Evolutionary conservation across 2,329 filamentous ascomycete genomes (phyloP), one percentile per base, ranked within the genome.

Genomic region (Seiridium cupressi): DNA sequence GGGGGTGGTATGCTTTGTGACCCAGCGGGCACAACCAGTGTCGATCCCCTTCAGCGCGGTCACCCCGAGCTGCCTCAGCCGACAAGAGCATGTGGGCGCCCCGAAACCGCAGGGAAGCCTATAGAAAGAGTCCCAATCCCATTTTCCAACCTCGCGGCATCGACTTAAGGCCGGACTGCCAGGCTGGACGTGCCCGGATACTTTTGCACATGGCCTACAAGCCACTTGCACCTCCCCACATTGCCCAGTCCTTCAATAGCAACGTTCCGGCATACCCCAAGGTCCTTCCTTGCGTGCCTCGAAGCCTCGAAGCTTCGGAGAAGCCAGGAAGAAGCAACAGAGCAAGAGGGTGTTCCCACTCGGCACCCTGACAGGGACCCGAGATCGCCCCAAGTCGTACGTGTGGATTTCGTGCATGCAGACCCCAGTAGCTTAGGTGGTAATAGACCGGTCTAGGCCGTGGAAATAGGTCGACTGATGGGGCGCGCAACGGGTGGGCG

Each of bases 391-490:
- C 26, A 11, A 48, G 46, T 44, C 35, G 31, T 32, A 31, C 48
- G n/a, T 59, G 42, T 51, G 58, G 49, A 60, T 60, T 31, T 55
- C 44, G 56, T 60, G 58, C 51, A 55, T 60, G 58, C 57, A 53
- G 40, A 55, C 58, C 51, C 51, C 31, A 18, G 51, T 44, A 44
- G 32, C 58, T 40, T 38, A 9, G 44, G 54, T 40, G 11, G 5
- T 6, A 32, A 35, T 46, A 35, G 58, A 60, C 51, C 58, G 58
- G 48, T 58, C 55, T 61, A 61, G 59, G 55, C 48, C 55, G 10
- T 42, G 11, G 36, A 46, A n/a, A 35, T 48, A 48, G 36, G 26
- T 38, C 55, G 55, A 58, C 34, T n/a, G 47, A 49, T 38, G 55
- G 55, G 55, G 44, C 55, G 31, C 42, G 47, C 55, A 58, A 58